Conservation (phyloP, 805 yeast genomes). For the Candida insectorum region DNA sequence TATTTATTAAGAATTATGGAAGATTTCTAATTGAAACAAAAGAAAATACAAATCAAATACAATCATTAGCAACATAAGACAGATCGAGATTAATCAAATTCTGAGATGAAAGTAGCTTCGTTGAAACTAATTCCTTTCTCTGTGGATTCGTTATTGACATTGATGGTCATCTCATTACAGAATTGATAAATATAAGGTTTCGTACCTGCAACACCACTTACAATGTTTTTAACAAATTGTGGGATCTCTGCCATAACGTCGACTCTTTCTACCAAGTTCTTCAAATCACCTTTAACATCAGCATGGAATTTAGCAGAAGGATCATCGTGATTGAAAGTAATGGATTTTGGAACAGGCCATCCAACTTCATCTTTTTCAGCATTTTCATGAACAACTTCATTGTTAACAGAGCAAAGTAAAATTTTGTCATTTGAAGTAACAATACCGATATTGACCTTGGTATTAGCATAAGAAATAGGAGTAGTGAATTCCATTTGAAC, state of each 20-base stretch:
- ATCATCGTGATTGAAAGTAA: constrained; percentile 50
- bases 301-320: constrained; percentile 44
- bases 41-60: constrained; percentile 7
- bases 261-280: constrained; percentile 74
- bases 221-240: constrained; percentile 86
- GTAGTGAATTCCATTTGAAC: constrained; percentile 95
- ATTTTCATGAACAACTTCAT: constrained; percentile 55
- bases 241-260: constrained; percentile 99
- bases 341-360: constrained; percentile 80
- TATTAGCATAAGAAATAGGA: constrained; percentile 81
- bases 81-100: constrained; percentile 22
- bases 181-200: constrained; percentile 96
- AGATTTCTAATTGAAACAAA: too few relatives aligned
- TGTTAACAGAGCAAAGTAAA: constrained; percentile 60
- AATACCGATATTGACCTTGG: constrained; percentile 78
- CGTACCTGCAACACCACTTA: constrained; percentile 91
- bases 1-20: too few relatives aligned
- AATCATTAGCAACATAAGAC: constrained; percentile 3
- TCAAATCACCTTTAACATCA: constrained; percentile 57
- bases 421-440: constrained; percentile 63
- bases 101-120: constrained; percentile 77
- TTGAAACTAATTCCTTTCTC: constrained; percentile 69
- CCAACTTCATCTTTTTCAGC: constrained; percentile 72
- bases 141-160: constrained; percentile 34
- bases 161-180: constrained; percentile 59